Evolutionary conservation across 2,329 filamentous ascomycete genomes (phyloP).

Genomic region (Calonectria pauciramosa): DNA sequence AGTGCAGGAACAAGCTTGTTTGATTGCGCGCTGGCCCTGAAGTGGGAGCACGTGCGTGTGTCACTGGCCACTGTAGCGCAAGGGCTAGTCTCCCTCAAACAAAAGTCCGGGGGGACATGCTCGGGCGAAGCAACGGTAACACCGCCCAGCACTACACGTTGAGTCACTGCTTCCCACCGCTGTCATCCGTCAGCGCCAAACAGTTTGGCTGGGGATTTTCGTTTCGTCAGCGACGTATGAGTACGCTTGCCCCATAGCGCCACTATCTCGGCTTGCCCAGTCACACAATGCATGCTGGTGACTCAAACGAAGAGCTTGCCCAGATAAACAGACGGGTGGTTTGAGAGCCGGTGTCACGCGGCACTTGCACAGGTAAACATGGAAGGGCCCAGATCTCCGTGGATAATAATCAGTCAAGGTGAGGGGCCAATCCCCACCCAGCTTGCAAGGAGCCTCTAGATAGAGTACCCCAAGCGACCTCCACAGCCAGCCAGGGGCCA

Average conservation of each 20-base stretch:
- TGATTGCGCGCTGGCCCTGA: background rate
- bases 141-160: background rate
- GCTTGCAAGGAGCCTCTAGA: background rate
- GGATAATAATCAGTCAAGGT: background rate
- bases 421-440: conserved; percentile 9
- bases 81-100: background rate
- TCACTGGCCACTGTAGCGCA: conserved; percentile 4
- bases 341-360: background rate
- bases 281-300: background rate
- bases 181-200: background rate
- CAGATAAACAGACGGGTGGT: background rate
- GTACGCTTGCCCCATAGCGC: background rate
- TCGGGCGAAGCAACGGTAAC: background rate
- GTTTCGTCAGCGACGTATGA: background rate
- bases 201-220: background rate
- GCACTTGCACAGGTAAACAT: conserved; percentile 1
- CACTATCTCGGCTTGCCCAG: no score
- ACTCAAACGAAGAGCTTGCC: background rate
- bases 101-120: background rate
- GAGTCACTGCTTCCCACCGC: background rate
- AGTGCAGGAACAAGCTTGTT: background rate
- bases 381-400: conserved; percentile 24
- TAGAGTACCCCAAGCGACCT: background rate
- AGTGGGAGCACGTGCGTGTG: background rate
- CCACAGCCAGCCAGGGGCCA: background rate